phyloP scores from a whole-genome alignment of 176 grass and related monocot genomes.

The Bromus sterilis region DNA sequence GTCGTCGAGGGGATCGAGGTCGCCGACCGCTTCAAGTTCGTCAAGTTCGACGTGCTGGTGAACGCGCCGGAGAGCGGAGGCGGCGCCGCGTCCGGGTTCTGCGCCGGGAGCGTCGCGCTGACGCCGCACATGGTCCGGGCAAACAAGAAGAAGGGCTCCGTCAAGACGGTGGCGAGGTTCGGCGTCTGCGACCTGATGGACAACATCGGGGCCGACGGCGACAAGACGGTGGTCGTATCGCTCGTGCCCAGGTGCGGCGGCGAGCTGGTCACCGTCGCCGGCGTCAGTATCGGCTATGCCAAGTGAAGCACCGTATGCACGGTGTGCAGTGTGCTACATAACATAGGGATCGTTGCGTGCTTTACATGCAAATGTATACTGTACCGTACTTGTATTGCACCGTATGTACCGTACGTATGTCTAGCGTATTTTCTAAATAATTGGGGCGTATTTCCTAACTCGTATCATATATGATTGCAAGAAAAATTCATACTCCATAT shows the following conservation, averaged over 20 bases:
- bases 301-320: slow-evolving; percentile 16
- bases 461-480: too few species aligned
- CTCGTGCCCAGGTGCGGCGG: slow-evolving; percentile 38
- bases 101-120: slow-evolving; percentile 52
- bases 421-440: neutral
- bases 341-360: neutral
- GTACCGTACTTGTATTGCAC: neutral
- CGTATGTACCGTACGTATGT: neutral
- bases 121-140: slow-evolving; percentile 41
- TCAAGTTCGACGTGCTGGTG: slow-evolving; percentile 76
- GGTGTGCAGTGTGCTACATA: neutral
- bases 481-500: too few species aligned
- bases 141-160: neutral
- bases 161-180: slow-evolving; percentile 42
- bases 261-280: slow-evolving; percentile 25
- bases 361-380: neutral
- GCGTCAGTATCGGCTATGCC: slow-evolving; percentile 35
- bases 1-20: slow-evolving; percentile 46
- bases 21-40: slow-evolving; percentile 13
- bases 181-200: slow-evolving; percentile 57
- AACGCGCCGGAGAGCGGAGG: slow-evolving; percentile 18
- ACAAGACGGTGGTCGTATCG: slow-evolving; percentile 44
- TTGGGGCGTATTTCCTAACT: too few species aligned
- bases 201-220: slow-evolving; percentile 41
- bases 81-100: slow-evolving; percentile 14